Percentiles rank a stretch among this genome's conserved stretches.
phyloP scores from a whole-genome alignment of 306 rosid species.

The Sphenostylis stenocarpa region DNA sequence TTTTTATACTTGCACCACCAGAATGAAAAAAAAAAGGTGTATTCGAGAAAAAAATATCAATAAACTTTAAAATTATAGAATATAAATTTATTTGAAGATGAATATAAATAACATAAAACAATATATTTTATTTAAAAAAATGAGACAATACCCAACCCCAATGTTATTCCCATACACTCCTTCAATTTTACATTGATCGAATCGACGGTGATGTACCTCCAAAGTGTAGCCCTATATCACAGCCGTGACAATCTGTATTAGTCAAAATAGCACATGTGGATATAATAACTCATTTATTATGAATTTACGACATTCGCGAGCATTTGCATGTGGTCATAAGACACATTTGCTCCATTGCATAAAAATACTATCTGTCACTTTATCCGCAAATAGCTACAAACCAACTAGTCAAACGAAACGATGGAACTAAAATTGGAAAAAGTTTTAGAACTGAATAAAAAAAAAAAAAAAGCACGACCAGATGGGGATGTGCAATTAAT shows the following conservation, averaged over 20 bases:
- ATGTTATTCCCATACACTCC: too few species aligned
- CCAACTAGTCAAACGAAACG: conserved; percentile 23
- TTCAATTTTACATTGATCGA: not conserved
- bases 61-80: too few species aligned
- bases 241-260: not conserved
- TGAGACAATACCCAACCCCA: too few species aligned
- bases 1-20: too few species aligned
- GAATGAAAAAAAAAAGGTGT: too few species aligned
- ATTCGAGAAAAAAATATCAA: too few species aligned
- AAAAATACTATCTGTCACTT: conserved; percentile 14
- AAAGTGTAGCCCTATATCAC: not conserved
- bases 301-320: not conserved
- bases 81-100: too few species aligned
- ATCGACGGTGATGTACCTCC: not conserved
- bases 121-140: too few species aligned
- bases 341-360: conserved; percentile 23
- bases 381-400: conserved; percentile 36
- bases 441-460: not conserved
- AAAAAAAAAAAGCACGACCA: not conserved
- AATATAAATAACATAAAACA: too few species aligned
- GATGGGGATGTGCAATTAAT: conserved; percentile 29
- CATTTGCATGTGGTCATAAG: conserved; percentile 47
- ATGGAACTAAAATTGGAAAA: not conserved
- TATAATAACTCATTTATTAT: not conserved
- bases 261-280: not conserved